Evolutionary conservation across 2,329 filamentous ascomycete genomes (phyloP), one percentile per base, ranked within the genome.

Genomic region (Fusarium mangiferae): DNA sequence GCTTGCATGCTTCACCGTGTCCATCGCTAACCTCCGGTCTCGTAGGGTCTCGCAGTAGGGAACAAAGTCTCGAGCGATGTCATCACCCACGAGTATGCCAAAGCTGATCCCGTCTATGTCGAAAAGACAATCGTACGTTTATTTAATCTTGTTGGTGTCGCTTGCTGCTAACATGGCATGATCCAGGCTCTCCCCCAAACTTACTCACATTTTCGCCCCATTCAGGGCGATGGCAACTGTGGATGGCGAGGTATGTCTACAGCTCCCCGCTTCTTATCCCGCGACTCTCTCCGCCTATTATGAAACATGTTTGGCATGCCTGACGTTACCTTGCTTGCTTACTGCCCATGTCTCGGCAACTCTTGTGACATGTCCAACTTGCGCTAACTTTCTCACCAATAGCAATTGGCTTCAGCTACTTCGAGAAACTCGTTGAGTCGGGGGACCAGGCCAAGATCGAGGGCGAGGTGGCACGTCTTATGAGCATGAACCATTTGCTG

Each of bases 351-450:
- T 77, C 72, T 78, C 69, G 55, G 63, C 48, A 56, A 24, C 41
- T 28, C 18, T 35, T 62, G 48, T 67, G 61, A 60, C 66, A 62
- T 55, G 39, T 67, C 57, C 28, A 57, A 71, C 59, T 58, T 68
- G 57, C 52, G 61, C 70, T 73, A 73, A 73, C 55, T 8, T 54
- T 35, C 51, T 70, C 46, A 56, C 56, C 60, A 56, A 60, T 60
- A 98, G 96, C 96, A 58, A 93, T 98, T 80, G 95, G 92, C 30
- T 99, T 97, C 82, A 92, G 91, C 74, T 98, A 98, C 83, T 98
- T 97, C 80, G 96, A 99, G 83, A 92, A 91, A 51, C 87, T 98
- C 62, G 87, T 96, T 77, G 89, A 90, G 73, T 85, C 89, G 52
- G 90, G 90, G 76, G 91, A 94, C 80, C 85, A 85, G 65, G 84